phyloP scores from a whole-genome alignment of 1,284 basidiomycete genomes.

The Apiotrichum montevideense region DNA sequence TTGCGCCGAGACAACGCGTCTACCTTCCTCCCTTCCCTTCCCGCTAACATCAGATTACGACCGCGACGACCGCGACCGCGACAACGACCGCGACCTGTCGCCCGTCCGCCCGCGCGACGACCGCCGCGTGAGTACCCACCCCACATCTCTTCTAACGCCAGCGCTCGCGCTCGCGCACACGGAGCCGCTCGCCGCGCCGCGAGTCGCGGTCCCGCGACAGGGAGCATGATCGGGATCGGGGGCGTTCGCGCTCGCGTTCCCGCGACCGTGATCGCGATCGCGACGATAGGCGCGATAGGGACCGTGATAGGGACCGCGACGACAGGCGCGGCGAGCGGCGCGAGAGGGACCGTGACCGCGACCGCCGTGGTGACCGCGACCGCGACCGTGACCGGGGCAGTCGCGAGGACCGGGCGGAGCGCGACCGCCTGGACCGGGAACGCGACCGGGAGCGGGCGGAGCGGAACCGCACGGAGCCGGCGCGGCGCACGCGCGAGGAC shows the following conservation, averaged over 20 bases:
- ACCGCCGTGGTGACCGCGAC: conserved; percentile 1
- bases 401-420: conserved; percentile 1
- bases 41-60: not conserved
- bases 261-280: not conserved
- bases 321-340: no score
- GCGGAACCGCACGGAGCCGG: conserved; percentile 8
- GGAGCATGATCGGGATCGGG: not conserved
- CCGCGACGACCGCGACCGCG: conserved; percentile 3
- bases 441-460: not conserved
- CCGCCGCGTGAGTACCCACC: not conserved
- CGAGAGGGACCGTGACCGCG: not conserved
- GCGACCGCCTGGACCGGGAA: conserved; percentile 3
- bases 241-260: not conserved
- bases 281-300: no score
- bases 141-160: not conserved
- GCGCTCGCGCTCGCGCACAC: not conserved
- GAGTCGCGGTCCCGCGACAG: not conserved
- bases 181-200: not conserved
- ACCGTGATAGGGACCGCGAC: no score
- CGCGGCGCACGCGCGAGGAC: conserved; percentile 8
- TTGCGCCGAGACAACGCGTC: no score
- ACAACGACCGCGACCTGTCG: not conserved
- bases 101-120: not conserved
- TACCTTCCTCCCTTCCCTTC: no score
- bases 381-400: conserved; percentile 1